Evolutionary conservation across 306 rosid species (phyloP), one percentile per base, ranked within the genome.

Genomic region (Purshia tridentata): DNA sequence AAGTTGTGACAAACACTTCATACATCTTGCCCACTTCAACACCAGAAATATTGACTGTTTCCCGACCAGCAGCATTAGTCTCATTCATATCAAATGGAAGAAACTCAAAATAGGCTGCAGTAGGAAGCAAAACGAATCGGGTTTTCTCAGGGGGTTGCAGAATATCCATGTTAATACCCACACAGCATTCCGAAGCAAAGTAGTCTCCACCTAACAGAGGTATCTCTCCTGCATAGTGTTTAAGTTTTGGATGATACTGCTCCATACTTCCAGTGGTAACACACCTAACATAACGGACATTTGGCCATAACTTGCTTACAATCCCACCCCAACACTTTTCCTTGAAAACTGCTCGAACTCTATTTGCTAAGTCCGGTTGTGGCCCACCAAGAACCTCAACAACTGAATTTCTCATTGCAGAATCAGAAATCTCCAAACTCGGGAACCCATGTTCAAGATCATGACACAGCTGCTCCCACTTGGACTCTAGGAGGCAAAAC

Each of bases 91-190:
- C 78, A 69, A 85, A 89, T 61, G 92, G 92, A 78, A 90, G 90
- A 80, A 90, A 90, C 85, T 90, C 96, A 69, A 90, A 90, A 68
- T 87, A 90, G 4, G 90, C 90, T 54, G 87, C 85, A 9, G 86
- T 85, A 52, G 92, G 96, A 58, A 87, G 86, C 63, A 90, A 61
- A 1, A 78, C 82, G 1, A 77, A 87, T n/a, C 55, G 79, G 1
- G 92, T 87, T 61, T 73, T 80, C 58, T 85, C 86, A 0, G 90
- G 92, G 0, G 90, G 87, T 73, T 83, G 86, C 61, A 13, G 69
- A 46, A 82, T 78, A 75, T 87, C 89, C 74, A 86, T 71, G 75
- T 90, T 90, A 63, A 87, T 76, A 37, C 88, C 96, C 5, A 87
- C 81, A 53, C 82, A 66, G 50, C 96, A 87, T 72, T 90, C 90